phyloP scores from a whole-genome alignment of 306 rosid species.

The Boehmeria nivea region DNA sequence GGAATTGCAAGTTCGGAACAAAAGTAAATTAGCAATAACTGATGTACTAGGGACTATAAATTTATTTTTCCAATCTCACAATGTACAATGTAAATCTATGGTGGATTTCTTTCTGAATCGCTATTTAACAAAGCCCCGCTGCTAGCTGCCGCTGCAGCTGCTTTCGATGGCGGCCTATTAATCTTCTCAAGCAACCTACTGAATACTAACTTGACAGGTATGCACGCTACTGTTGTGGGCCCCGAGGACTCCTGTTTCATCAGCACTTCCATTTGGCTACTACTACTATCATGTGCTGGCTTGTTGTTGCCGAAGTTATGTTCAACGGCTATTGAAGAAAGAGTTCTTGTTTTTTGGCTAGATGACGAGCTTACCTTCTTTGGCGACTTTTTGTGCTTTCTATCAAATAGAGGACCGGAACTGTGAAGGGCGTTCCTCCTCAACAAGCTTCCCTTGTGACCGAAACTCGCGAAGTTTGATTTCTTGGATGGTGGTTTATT shows the following conservation, averaged over 20 bases:
- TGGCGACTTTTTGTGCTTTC: slow-evolving; percentile 50
- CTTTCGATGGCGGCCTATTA: slow-evolving; percentile 86
- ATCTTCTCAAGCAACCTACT: slow-evolving; percentile 99
- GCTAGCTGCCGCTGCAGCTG: slow-evolving; percentile 46
- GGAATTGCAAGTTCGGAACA: slow-evolving; percentile 7
- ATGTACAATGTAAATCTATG: slow-evolving; percentile 73
- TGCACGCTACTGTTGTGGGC: slow-evolving; percentile 87
- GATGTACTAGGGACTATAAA: slow-evolving; percentile 16
- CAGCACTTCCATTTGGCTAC: slow-evolving; percentile 54
- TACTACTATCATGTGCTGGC: slow-evolving; percentile 42
- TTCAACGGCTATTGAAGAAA: slow-evolving; percentile 71
- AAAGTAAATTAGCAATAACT: slow-evolving; percentile 11
- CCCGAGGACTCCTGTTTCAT: slow-evolving; percentile 67
- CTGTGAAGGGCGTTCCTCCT: slow-evolving; percentile 37
- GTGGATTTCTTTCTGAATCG: slow-evolving; percentile 49
- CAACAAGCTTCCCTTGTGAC: slow-evolving; percentile 40
- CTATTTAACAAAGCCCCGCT: slow-evolving; percentile 54
- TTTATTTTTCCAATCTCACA: slow-evolving; percentile 49
- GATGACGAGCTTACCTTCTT: slow-evolving; percentile 69
- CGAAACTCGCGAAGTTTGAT: slow-evolving; percentile 47
- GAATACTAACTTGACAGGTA: slow-evolving; percentile 87
- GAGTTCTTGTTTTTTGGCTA: slow-evolving; percentile 91
- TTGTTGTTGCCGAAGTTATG: slow-evolving; percentile 49
- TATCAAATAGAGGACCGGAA: slow-evolving; percentile 40
- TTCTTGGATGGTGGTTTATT: too few relatives aligned